phyloP scores from a whole-genome alignment of 176 grass and related monocot genomes.

The Aegilops speltoides region DNA sequence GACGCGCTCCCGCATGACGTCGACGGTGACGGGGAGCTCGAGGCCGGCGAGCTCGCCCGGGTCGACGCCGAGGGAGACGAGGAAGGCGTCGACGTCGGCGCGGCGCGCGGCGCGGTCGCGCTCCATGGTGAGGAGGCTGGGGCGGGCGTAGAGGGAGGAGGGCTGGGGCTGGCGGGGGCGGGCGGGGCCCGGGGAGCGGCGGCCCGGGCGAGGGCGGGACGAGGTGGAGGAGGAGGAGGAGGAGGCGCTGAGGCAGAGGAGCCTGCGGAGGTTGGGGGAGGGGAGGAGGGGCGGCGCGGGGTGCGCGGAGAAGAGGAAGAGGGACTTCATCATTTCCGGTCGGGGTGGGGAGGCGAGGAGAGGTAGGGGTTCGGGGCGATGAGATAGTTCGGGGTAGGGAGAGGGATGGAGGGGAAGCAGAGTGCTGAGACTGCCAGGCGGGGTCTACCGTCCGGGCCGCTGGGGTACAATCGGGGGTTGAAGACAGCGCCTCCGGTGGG shows the following conservation, averaged over 20 bases:
- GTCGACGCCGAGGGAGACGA: conserved; percentile 53
- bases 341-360: neutral
- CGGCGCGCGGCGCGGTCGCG: conserved; percentile 50
- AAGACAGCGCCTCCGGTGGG: too few relatives aligned
- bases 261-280: conserved; percentile 10
- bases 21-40: conserved; percentile 77
- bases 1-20: conserved; percentile 77
- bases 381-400: neutral
- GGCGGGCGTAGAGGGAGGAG: conserved; percentile 63
- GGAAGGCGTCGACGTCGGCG: conserved; percentile 59
- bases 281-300: conserved; percentile 33
- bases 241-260: conserved; percentile 24
- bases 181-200: conserved; percentile 10
- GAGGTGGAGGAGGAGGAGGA: conserved; percentile 27
- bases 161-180: neutral
- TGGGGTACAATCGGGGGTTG: too few relatives aligned
- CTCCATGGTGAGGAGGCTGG: conserved; percentile 72
- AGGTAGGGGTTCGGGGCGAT: neutral
- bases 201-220: neutral
- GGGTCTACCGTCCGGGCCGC: neutral
- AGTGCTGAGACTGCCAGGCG: neutral
- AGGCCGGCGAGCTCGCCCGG: conserved; percentile 67
- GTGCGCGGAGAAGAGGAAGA: conserved; percentile 37
- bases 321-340: conserved; percentile 37
- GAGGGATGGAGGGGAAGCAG: neutral